Conservation (phyloP, 495 filamentous ascomycete species). For the Collariella sp. region DNA sequence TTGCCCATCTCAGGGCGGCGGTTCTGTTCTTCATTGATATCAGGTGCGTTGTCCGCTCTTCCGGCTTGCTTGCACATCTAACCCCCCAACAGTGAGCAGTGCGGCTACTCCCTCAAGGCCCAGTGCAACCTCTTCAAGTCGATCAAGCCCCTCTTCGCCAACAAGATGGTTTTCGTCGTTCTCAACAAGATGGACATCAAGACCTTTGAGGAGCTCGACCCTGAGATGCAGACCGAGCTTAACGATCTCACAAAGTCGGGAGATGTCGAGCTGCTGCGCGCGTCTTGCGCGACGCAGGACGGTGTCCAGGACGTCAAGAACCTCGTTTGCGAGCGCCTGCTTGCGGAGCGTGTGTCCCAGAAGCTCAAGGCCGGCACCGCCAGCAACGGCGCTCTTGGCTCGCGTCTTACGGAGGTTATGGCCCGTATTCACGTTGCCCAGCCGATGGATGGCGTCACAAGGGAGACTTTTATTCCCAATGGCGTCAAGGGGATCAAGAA, state of each 20-base stretch:
- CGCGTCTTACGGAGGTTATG: conserved; percentile 79
- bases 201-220: conserved; percentile 78
- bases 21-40: conserved; percentile 98
- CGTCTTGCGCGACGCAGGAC: conserved; percentile 91
- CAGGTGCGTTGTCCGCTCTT: background rate
- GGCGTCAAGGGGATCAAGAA: conserved; percentile 70
- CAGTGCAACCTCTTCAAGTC: conserved; percentile 89
- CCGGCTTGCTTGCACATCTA: background rate
- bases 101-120: conserved; percentile 84
- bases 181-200: conserved; percentile 97
- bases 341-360: conserved; percentile 86
- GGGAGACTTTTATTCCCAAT: conserved; percentile 84
- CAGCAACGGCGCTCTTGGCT: conserved; percentile 60
- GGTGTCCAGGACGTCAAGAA: conserved; percentile 93
- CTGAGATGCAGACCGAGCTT: conserved; percentile 66
- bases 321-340: conserved; percentile 81
- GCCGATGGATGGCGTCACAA: conserved; percentile 67
- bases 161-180: conserved; percentile 93
- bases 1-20: conserved; percentile 88
- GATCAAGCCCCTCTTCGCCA: conserved; percentile 92
- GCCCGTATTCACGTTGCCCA: conserved; percentile 91
- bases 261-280: conserved; percentile 82
- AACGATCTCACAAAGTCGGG: conserved; percentile 71
- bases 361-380: conserved; percentile 85
- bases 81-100: conserved; percentile 77